Percentiles rank a stretch among this genome's conserved stretches.
Evolutionary conservation across 805 yeast genomes (phyloP).

Genomic region (Yarrowia divulgata): DNA sequence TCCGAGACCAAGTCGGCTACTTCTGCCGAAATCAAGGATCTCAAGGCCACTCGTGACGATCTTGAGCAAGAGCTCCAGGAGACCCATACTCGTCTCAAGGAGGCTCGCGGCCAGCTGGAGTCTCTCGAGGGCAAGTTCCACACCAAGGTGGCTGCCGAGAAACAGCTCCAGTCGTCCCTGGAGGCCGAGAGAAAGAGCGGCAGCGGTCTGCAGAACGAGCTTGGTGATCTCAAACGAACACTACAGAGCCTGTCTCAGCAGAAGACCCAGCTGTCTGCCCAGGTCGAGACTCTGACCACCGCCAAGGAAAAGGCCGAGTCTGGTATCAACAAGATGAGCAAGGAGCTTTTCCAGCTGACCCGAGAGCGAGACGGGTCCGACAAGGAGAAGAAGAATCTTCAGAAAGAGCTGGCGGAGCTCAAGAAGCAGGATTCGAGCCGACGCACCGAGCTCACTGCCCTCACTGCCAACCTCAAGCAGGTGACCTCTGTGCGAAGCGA

Average conservation of each 20-base stretch:
- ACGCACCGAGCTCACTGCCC: slow-evolving; percentile 14
- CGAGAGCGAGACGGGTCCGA: slow-evolving; percentile 63
- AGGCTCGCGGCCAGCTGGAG: slow-evolving; percentile 24
- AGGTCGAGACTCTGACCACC: slow-evolving; percentile 51
- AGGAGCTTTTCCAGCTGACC: slow-evolving; percentile 74
- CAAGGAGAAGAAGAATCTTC: slow-evolving; percentile 44
- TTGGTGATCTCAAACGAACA: slow-evolving; percentile 43
- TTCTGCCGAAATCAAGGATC: slow-evolving; percentile 45
- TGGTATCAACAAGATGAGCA: slow-evolving; percentile 88
- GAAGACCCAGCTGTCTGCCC: slow-evolving; percentile 49
- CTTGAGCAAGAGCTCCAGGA: slow-evolving; percentile 53
- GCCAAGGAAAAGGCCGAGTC: slow-evolving; percentile 74
- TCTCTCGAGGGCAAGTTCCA: slow-evolving; percentile 40
- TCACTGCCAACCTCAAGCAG: slow-evolving; percentile 40
- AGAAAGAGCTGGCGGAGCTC: slow-evolving; percentile 41
- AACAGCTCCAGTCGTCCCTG: slow-evolving; percentile 7
- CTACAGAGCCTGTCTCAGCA: slow-evolving; percentile 43
- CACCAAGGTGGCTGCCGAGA: slow-evolving; percentile 31
- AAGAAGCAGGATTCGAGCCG: slow-evolving; percentile 40
- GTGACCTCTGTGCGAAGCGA: slow-evolving; percentile 42
- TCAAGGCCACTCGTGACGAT: slow-evolving; percentile 43
- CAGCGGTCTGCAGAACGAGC: slow-evolving; percentile 42
- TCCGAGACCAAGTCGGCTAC: slow-evolving; percentile 49
- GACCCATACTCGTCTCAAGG: slow-evolving; percentile 49
- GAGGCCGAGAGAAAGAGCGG: slow-evolving; percentile 37